Conservation (phyloP, 208 protist genomes). For the Porcisia deanei region DNA sequence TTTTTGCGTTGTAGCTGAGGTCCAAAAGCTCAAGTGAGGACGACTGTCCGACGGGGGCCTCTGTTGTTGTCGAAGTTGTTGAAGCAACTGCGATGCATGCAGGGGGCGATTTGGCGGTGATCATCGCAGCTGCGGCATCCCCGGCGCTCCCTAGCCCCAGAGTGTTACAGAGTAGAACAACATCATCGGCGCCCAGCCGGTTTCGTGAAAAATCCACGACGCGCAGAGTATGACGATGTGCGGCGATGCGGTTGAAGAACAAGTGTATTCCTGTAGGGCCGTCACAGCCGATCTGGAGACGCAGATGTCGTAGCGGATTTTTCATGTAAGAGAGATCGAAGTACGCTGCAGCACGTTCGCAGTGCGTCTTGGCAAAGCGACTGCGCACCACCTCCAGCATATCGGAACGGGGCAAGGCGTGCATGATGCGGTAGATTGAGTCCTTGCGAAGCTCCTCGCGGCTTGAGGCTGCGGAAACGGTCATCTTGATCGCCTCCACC, state of each 20-base stretch:
- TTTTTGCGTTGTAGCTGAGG: constrained; percentile 82
- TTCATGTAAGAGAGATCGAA: constrained; percentile 78
- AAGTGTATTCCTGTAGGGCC: constrained; percentile 60
- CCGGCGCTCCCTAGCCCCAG: constrained; percentile 40
- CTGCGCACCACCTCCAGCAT: constrained; percentile 80
- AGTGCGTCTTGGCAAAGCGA: constrained; percentile 66
- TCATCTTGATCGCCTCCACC: constrained; percentile 19
- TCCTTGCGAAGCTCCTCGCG: constrained; percentile 41
- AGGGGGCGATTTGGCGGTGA: neutral
- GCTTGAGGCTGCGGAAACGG: constrained; percentile 1
- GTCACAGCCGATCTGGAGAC: constrained; percentile 82
- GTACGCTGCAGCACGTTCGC: constrained; percentile 69
- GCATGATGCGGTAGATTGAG: constrained; percentile 89
- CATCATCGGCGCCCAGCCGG: constrained; percentile 58
- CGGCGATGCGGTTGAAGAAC: constrained; percentile 66
- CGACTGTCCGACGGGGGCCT: neutral
- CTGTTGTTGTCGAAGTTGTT: neutral
- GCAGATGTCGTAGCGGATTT: constrained; percentile 76
- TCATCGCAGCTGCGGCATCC: neutral
- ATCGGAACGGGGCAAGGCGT: constrained; percentile 74
- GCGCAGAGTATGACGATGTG: constrained; percentile 66
- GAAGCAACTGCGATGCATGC: neutral
- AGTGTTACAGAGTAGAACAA: constrained; percentile 52
- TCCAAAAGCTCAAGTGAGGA: constrained; percentile 72
- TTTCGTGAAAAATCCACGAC: constrained; percentile 86